phyloP scores from a whole-genome alignment of 495 filamentous ascomycete species.

The Hypoxylon fragiforme region DNA sequence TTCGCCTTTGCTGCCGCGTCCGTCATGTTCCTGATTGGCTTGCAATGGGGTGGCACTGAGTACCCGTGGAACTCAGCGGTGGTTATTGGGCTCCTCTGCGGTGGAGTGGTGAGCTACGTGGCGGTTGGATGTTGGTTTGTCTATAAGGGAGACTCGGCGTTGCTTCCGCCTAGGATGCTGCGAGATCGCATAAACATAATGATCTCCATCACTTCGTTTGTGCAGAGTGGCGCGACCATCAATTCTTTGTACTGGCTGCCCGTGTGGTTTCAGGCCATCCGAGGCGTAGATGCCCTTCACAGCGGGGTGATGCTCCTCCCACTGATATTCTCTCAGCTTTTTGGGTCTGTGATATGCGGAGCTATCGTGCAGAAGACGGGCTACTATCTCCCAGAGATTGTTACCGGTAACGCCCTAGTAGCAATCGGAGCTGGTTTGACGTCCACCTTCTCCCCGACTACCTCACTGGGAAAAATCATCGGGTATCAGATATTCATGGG shows the following conservation, averaged over 20 bases:
- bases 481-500: conserved; percentile 64
- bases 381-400: conserved; percentile 54
- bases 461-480: conserved; percentile 53
- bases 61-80: conserved; percentile 51
- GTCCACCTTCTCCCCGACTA: conserved; percentile 50
- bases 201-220: conserved; percentile 33
- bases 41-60: conserved; percentile 55
- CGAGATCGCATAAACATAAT: conserved; percentile 32
- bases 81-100: conserved; percentile 45
- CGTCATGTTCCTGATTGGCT: conserved; percentile 50
- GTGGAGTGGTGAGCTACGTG: conserved; percentile 44
- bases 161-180: conserved; percentile 35
- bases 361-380: conserved; percentile 45
- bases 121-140: conserved; percentile 50
- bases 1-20: conserved; percentile 49
- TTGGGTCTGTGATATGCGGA: conserved; percentile 52
- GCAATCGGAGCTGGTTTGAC: conserved; percentile 58
- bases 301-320: conserved; percentile 58
- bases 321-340: conserved; percentile 54
- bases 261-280: conserved; percentile 69
- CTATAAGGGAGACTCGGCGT: conserved; percentile 49
- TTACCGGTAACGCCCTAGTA: conserved; percentile 58
- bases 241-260: conserved; percentile 51
- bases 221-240: conserved; percentile 28
- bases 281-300: conserved; percentile 47